A percentile compares a stretch with the other conserved stretches of the same genome.
Conservation (phyloP, 108 stramenopile genomes). For the Fistulifera pelliculosa region DNA sequence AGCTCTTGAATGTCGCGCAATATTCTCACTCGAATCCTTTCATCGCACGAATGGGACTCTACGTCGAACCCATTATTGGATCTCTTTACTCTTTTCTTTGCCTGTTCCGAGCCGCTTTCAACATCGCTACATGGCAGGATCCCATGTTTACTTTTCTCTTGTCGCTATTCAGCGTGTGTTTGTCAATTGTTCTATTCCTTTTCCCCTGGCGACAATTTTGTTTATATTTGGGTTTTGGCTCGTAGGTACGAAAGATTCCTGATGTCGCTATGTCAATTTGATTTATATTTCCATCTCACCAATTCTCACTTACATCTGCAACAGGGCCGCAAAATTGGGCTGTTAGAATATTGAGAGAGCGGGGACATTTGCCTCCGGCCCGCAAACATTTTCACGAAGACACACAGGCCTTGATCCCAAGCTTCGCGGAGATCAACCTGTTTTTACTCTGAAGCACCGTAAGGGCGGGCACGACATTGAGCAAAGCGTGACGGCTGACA, state of each 20-base stretch:
- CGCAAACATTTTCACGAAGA: conserved; percentile 3
- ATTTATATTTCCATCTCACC: no score
- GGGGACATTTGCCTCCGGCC: conserved; percentile 9
- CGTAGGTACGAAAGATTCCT: conserved; percentile 25
- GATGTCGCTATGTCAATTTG: no score
- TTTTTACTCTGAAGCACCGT: conserved; percentile 10
- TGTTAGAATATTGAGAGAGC: conserved; percentile 17
- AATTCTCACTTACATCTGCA: no score
- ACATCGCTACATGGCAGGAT: conserved; percentile 62
- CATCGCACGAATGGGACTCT: conserved; percentile 21
- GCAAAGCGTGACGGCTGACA: conserved; percentile 6
- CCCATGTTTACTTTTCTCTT: conserved; percentile 49
- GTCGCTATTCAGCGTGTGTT: conserved; percentile 16
- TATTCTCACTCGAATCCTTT: conserved; percentile 32
- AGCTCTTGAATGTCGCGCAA: conserved; percentile 24
- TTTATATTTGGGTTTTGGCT: conserved; percentile 36
- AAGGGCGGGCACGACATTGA: conserved; percentile 5
- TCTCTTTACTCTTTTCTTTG: conserved; percentile 15
- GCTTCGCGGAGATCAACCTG: conserved; percentile 32
- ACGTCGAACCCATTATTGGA: conserved; percentile 28
- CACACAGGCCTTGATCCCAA: neutral
- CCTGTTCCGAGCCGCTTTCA: conserved; percentile 35
- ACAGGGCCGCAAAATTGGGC: conserved; percentile 34
- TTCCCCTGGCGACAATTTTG: conserved; percentile 65
- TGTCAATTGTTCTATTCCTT: conserved; percentile 29